A percentile compares a stretch with the other conserved stretches of the same genome.
Evolutionary conservation across 2,329 filamentous ascomycete genomes (phyloP).

Genomic region (Sclerotinia glacialis): DNA sequence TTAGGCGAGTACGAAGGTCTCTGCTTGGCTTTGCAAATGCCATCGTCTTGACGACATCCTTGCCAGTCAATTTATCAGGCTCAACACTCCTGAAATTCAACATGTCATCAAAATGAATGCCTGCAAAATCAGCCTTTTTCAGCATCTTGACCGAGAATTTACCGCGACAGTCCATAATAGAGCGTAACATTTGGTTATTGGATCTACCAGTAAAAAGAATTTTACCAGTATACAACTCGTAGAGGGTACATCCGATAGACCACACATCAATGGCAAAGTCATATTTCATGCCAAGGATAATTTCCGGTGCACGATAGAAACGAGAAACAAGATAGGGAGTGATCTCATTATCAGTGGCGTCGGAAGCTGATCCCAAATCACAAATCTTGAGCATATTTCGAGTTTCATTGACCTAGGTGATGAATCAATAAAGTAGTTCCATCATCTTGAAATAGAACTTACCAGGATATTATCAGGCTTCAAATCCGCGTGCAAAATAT

Average conservation of each 20-base stretch:
- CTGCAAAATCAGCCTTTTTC: constrained; percentile 73
- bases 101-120: constrained; percentile 79
- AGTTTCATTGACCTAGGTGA: constrained; percentile 65
- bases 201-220: constrained; percentile 92
- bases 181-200: constrained; percentile 97
- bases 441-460: constrained; percentile 21
- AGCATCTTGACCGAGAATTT: constrained; percentile 88
- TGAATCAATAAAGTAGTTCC: constrained; percentile 22
- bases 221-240: constrained; percentile 95
- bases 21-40: constrained; percentile 71
- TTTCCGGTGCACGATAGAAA: constrained; percentile 95
- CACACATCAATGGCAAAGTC: constrained; percentile 95
- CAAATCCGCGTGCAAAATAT: constrained; percentile 91
- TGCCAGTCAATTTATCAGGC: constrained; percentile 81
- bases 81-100: constrained; percentile 83
- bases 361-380: constrained; percentile 93
- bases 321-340: constrained; percentile 94
- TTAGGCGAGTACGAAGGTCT: constrained; percentile 77
- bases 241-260: constrained; percentile 96
- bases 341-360: constrained; percentile 85
- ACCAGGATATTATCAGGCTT: constrained; percentile 94
- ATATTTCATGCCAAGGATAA: constrained; percentile 94
- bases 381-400: constrained; percentile 89
- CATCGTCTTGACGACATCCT: constrained; percentile 68
- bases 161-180: constrained; percentile 93